These are phyloP conservation scores for Monosporozyma aerobia DNA, from an alignment of 805 yeast species.

Conservation along the genomic window DNA sequence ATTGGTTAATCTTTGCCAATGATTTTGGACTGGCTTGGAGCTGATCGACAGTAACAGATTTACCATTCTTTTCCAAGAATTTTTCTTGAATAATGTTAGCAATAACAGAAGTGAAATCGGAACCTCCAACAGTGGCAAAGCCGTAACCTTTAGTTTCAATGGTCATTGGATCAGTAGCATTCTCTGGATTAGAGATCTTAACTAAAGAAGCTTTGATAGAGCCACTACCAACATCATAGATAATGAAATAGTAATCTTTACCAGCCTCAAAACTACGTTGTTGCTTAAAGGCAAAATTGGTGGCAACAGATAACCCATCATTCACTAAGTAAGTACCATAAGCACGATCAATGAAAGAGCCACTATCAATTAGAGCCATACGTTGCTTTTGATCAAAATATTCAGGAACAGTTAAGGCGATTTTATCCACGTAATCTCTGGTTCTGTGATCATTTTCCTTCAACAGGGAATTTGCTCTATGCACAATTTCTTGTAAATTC, in stretches of 20 bases:
- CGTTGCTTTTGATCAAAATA: constrained; percentile 58
- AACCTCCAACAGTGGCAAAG: constrained; percentile 70
- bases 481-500: constrained; percentile 57
- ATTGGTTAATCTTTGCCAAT: constrained; percentile 59
- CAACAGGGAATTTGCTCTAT: constrained; percentile 56
- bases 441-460: constrained; percentile 43
- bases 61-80: constrained; percentile 41
- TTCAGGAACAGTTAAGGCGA: constrained; percentile 72
- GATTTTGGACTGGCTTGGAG: constrained; percentile 46
- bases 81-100: constrained; percentile 51
- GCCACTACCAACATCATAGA: constrained; percentile 91
- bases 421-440: constrained; percentile 43
- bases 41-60: constrained; percentile 28
- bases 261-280: constrained; percentile 18
- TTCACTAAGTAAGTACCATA: constrained; percentile 57
- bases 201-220: constrained; percentile 80
- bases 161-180: constrained; percentile 33
- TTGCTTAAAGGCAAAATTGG: constrained; percentile 52
- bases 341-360: constrained; percentile 49
- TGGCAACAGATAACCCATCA: constrained; percentile 88
- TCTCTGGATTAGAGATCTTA: constrained; percentile 41
- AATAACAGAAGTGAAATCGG: constrained; percentile 55
- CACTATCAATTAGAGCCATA: constrained; percentile 61
- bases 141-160: constrained; percentile 69
- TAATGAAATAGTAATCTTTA: constrained; percentile 47